phyloP scores from a whole-genome alignment of 106 monocot genomes.

The Allium sativum region DNA sequence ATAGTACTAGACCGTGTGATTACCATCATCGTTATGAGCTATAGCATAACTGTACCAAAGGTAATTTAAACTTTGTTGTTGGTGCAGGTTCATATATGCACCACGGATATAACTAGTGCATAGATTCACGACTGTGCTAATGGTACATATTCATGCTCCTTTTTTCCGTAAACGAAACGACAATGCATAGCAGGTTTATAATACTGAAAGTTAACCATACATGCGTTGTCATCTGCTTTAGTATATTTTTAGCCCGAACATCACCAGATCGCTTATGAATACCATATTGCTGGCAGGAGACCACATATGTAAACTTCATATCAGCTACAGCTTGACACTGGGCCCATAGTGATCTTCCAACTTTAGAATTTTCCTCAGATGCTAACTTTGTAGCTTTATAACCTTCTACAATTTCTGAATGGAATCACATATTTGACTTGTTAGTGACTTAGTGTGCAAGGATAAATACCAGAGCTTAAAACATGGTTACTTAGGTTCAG shows the following conservation, averaged over 20 bases:
- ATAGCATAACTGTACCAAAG: too few species aligned
- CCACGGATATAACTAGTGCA: too few species aligned
- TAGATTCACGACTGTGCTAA: too few species aligned
- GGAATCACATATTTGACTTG: background rate
- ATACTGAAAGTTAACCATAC: conserved; percentile 2
- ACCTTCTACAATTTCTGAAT: conserved; percentile 72
- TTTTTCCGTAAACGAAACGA: too few species aligned
- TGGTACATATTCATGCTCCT: too few species aligned
- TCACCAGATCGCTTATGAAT: conserved; percentile 67
- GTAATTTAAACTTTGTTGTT: too few species aligned
- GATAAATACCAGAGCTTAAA: too few species aligned
- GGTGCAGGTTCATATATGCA: too few species aligned
- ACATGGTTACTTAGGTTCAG: background rate
- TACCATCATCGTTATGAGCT: too few species aligned
- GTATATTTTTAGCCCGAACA: conserved; percentile 66
- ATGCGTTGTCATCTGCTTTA: conserved; percentile 77
- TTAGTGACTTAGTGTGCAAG: background rate
- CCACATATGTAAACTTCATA: conserved; percentile 88
- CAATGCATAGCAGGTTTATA: background rate
- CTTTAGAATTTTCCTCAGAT: conserved; percentile 50
- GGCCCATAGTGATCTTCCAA: conserved; percentile 48
- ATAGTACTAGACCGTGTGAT: too few species aligned
- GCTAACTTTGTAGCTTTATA: conserved; percentile 61
- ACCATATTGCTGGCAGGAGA: conserved; percentile 90
- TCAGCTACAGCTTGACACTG: conserved; percentile 87